phyloP scores from a whole-genome alignment of 192 early-diverging fungal genomes.

The Coemansia pectinata region DNA sequence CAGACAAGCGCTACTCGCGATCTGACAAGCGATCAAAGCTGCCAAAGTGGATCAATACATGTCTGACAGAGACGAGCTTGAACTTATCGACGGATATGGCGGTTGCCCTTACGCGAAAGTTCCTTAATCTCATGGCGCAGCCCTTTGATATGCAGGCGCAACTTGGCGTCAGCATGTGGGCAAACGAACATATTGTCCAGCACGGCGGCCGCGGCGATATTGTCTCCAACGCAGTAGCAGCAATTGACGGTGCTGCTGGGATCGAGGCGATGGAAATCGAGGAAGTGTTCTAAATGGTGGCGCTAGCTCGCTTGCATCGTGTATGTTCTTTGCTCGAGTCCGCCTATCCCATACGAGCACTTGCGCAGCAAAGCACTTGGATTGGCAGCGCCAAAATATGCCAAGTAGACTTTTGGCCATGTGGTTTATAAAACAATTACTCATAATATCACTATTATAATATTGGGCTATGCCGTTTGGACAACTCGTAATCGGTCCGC shows the following conservation, averaged over 20 bases:
- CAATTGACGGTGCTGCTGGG: neutral
- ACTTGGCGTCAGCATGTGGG: conserved; percentile 88
- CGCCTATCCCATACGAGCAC: neutral
- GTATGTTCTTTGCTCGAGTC: neutral
- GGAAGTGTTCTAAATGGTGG: neutral
- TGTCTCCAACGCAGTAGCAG: neutral
- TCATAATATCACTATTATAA: too few relatives aligned
- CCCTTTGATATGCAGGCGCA: conserved; percentile 80
- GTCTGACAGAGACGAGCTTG: conserved; percentile 82
- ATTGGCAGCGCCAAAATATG: neutral
- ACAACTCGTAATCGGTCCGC: conserved; percentile 92
- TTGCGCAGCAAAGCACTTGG: neutral
- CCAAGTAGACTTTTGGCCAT: neutral
- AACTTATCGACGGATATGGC: conserved; percentile 99
- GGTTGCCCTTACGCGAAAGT: conserved; percentile 85
- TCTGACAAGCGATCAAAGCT: conserved; percentile 94
- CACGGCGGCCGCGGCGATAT: conserved; percentile 26
- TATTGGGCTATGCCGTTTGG: conserved; percentile 41
- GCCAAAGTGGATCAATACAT: conserved; percentile 94
- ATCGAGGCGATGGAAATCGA: conserved; percentile 21
- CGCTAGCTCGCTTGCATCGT: neutral
- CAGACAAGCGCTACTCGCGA: conserved; percentile 95
- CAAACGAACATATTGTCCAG: conserved; percentile 67
- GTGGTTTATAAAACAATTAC: neutral
- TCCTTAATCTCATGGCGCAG: conserved; percentile 94